Base-by-base conservation (phyloP, 345 rosid species). In the Erodium maritimum region DNA sequence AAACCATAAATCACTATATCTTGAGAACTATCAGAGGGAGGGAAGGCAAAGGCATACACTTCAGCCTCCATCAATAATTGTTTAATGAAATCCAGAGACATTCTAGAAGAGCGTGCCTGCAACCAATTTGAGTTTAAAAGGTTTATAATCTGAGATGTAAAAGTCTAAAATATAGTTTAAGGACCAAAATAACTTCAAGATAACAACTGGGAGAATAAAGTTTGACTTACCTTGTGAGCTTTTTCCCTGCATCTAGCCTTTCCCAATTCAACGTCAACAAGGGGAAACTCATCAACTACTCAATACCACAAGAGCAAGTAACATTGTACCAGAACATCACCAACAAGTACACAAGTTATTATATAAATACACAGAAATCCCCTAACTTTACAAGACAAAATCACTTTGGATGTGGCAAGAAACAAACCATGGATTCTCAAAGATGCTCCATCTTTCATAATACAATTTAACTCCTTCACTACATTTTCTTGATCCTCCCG, bases 191-290 rank as follows among this genome's bases (percentile, higher is more conserved):
- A 42, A 42, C 14, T 16, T 54, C 25, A 20, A 54, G 56, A 54
- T 11, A 14, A 56, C 17, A 16, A 16, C 19, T 57, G 48, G n/a
- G 17, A 23, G 4, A 61, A n/a, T 17, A 19, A 42, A 19, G 23
- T 50, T 52, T 20, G 33, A 52, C 34, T 56, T 74, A 91, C 98
- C 83, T 76, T 84, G 63, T 56, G 62, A 58, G 88, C 96, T 65
- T 82, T 86, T 51, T 62, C 85, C 62, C 96, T 76, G 76, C 98
- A 91, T 65, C 69, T 63, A 60, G 96, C 95, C 81, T 88, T 91
- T 71, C 76, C 82, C 80, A 88, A 66, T 78, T 88, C 98, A 72
- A 71, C 68, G 71, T 86, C 86, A 62, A 91, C 74, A 50, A 73
- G 71, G 61, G 95, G 77, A 66, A 88, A 67, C 55, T 77, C 82